phyloP scores from a whole-genome alignment of 768 basidiomycete species.

The Scleroderma citrinum region DNA sequence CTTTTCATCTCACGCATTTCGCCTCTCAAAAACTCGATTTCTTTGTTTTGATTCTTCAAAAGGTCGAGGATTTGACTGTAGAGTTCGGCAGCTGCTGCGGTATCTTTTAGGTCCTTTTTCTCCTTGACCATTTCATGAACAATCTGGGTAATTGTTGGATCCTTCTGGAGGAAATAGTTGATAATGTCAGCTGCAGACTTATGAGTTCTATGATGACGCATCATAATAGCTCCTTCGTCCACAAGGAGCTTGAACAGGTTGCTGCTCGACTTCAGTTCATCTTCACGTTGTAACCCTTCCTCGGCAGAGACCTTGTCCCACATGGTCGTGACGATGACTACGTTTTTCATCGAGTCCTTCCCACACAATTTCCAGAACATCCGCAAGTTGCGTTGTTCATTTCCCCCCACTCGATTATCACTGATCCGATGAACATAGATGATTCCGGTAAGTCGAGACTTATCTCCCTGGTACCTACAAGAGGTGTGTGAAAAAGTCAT shows the following conservation, averaged over 20 bases:
- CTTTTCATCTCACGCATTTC: neutral
- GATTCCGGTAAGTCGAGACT: slow-evolving; percentile 24
- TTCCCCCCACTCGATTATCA: slow-evolving; percentile 37
- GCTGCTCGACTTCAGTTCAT: slow-evolving; percentile 18
- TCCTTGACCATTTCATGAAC: neutral
- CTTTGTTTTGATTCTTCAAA: neutral
- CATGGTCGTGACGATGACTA: slow-evolving; percentile 44
- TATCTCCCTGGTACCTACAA: neutral
- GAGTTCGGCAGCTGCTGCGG: neutral
- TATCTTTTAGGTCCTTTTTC: neutral
- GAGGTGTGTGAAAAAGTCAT: neutral
- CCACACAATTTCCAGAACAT: slow-evolving; percentile 43
- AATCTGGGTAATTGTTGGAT: neutral
- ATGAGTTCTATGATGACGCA: neutral
- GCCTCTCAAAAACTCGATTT: neutral
- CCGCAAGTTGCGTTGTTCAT: slow-evolving; percentile 34
- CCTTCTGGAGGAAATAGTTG: neutral
- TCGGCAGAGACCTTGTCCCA: slow-evolving; percentile 32
- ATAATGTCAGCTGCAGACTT: neutral
- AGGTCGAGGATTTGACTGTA: neutral
- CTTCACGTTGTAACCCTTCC: slow-evolving; percentile 30
- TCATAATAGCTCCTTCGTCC: neutral
- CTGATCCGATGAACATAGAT: slow-evolving; percentile 41
- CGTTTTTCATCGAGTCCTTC: slow-evolving; percentile 34
- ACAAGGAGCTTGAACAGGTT: neutral